Evolutionary conservation across 1,284 basidiomycete species (phyloP).

Genomic region (Xerocomus minutiporus): DNA sequence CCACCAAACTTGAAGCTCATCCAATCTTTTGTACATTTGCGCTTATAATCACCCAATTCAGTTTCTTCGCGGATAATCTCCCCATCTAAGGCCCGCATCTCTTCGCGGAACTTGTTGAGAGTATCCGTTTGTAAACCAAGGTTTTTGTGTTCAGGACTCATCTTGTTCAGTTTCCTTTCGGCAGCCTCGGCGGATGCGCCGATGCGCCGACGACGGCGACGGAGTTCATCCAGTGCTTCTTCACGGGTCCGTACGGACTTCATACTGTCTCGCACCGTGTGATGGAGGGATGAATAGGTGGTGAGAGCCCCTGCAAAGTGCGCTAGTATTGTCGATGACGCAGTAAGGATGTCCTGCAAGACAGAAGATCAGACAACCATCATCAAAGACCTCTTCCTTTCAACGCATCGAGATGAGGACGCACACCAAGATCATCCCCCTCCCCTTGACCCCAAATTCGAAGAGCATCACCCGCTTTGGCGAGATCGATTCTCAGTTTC

Average conservation of each 20-base stretch:
- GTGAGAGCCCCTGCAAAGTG: slow-evolving; percentile 69
- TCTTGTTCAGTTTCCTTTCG: slow-evolving; percentile 86
- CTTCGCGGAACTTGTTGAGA: slow-evolving; percentile 69
- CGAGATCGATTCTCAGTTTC: slow-evolving; percentile 61
- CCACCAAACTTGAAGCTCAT: slow-evolving; percentile 88
- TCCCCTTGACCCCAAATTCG: slow-evolving; percentile 79
- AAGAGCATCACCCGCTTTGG: slow-evolving; percentile 72
- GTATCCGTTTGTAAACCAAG: slow-evolving; percentile 70
- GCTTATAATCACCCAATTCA: slow-evolving; percentile 81
- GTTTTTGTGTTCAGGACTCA: slow-evolving; percentile 90
- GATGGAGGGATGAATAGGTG: slow-evolving; percentile 72
- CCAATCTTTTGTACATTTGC: slow-evolving; percentile 63
- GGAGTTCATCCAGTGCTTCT: slow-evolving; percentile 77
- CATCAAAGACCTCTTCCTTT: background rate
- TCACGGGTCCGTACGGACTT: slow-evolving; percentile 81
- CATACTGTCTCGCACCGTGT: slow-evolving; percentile 70
- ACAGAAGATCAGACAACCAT: background rate
- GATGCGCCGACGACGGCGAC: slow-evolving; percentile 64
- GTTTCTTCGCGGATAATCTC: slow-evolving; percentile 86
- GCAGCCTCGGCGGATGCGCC: slow-evolving; percentile 78
- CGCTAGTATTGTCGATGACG: slow-evolving; percentile 66
- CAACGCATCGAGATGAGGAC: slow-evolving; percentile 29
- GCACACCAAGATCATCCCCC: slow-evolving; percentile 81
- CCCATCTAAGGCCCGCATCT: slow-evolving; percentile 76
- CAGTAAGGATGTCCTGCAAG: slow-evolving; percentile 68